Evolutionary conservation across 2,329 filamentous ascomycete genomes (phyloP).

Genomic region (Magnaporthiopsis rhizophila): DNA sequence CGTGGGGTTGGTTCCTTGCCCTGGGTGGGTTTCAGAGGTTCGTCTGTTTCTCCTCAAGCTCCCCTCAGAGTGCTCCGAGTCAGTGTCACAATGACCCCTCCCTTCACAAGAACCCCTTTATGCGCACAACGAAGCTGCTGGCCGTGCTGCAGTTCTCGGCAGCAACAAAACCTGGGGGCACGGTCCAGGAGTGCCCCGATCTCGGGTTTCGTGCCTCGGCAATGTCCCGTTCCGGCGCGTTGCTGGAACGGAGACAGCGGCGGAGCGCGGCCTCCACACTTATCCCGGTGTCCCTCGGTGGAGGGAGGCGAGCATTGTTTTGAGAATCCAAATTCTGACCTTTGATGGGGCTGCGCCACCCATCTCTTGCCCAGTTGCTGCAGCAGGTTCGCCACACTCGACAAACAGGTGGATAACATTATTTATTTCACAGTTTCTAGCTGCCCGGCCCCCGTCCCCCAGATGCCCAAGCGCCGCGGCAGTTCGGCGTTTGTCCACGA

Average conservation of each 20-base stretch:
- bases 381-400: background rate
- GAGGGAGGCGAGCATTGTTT: background rate
- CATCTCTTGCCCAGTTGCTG: background rate
- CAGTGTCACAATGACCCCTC: too few species aligned
- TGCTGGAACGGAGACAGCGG: background rate
- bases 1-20: background rate
- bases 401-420: background rate
- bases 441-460: background rate
- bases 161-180: too few species aligned
- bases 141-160: too few species aligned
- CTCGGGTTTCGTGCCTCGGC: conserved; percentile 1
- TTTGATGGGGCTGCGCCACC: too few species aligned
- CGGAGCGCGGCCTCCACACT: background rate
- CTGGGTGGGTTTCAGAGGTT: background rate
- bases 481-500: background rate
- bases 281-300: background rate
- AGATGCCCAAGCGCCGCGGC: too few species aligned
- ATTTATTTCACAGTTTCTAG: background rate
- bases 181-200: background rate
- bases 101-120: too few species aligned
- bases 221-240: conserved; percentile 5
- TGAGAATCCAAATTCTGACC: background rate
- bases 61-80: too few species aligned
- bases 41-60: background rate
- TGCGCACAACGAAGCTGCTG: too few species aligned